Conservation (phyloP, 2,329 filamentous ascomycete species). For the Colletotrichum sp. region DNA sequence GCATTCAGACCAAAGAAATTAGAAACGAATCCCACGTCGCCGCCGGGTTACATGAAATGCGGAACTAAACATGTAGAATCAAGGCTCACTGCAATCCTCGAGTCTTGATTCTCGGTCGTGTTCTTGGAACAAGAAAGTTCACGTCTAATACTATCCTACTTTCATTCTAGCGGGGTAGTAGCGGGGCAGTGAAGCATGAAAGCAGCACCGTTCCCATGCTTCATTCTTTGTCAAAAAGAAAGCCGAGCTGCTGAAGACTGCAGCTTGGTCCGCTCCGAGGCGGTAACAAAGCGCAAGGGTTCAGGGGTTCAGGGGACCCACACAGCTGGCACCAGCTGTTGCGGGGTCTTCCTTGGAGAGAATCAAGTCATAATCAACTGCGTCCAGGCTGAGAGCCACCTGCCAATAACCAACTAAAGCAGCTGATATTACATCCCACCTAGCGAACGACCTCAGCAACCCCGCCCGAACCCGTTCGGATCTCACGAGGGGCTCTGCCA, state of each 20-base stretch:
- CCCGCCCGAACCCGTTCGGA: neutral
- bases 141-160: neutral
- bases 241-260: neutral
- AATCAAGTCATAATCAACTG: neutral
- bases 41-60: neutral
- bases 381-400: constrained; percentile 2
- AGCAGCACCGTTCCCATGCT: neutral
- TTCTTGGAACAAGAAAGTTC: neutral
- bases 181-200: neutral
- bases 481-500: neutral
- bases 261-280: neutral
- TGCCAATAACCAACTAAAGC: neutral
- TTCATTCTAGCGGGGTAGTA: neutral
- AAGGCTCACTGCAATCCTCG: neutral
- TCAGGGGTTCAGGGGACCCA: neutral
- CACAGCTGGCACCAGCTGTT: constrained; percentile 16
- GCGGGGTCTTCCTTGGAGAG: constrained; percentile 2
- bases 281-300: neutral
- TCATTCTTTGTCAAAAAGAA: neutral
- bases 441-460: neutral
- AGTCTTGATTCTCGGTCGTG: neutral
- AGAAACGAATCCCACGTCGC: neutral
- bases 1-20: neutral
- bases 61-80: neutral
- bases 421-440: constrained; percentile 5